Evolutionary conservation across 192 early-diverging fungal genomes (phyloP), one percentile per base, ranked within the genome.

Genomic region (Coemansia sp.): DNA sequence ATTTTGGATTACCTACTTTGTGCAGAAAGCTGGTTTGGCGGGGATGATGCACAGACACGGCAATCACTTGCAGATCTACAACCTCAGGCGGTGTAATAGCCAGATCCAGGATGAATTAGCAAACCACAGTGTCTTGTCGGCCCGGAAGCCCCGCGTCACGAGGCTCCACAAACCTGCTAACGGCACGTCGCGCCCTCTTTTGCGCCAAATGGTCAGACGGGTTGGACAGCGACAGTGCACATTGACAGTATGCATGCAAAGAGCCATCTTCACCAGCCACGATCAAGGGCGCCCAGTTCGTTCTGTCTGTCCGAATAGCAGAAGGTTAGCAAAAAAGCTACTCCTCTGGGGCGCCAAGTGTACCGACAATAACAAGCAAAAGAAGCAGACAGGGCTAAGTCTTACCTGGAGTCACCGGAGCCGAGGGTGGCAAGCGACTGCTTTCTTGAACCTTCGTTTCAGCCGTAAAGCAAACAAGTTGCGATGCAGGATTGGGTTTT

Each of bases 1-100:
- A 52, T 56, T 71, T 62, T 34, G 41, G 55, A 54, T 61, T 50
- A 48, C 68, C 49, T 67, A 60, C 59, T 32, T 60, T 22, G 28
- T 38, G 18, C 58, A 26, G 56, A 50, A 48, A 49, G 34, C 38
- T n/a, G n/a, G n/a, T n/a, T n/a, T n/a, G n/a, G n/a, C n/a, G n/a
- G n/a, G n/a, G 6, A 25, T 23, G 44, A 48, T 59, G 58, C 58
- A 48, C 58, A 48, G 19, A 24, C 23, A 47, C 19, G 58, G 58
- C 58, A 48, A 60, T 60, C 55, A 19, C 24, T 49, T 49, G 38
- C 21, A 14, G 25, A n/a, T 26, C 34, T 23, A 24, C 7, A 38
- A 44, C 38, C 16, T 44, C 12, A 44, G 38, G 16, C 16, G 12
- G 3, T 16, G 38, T 34, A 34, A 34, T 34, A 34, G 32, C 32